Percentiles rank a stretch among this genome's conserved stretches.
Conservation (phyloP, 73 alveolate genomes). For the Tetrahymena elliotti region DNA sequence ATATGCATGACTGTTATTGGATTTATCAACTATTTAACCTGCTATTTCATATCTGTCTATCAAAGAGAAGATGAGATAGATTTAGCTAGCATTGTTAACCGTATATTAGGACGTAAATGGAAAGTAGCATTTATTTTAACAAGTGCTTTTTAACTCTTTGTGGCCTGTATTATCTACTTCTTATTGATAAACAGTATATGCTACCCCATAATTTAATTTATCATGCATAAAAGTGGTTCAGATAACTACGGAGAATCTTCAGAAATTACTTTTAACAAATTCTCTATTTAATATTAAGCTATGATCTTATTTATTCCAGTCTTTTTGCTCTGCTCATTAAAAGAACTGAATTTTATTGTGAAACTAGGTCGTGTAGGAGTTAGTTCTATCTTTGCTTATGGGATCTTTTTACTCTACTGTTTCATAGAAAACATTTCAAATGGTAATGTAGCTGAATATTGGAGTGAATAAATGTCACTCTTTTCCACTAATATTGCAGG, state of each 20-base stretch:
- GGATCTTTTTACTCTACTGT: background rate
- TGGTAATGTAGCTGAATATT: background rate
- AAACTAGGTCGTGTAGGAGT: background rate
- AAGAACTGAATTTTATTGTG: background rate
- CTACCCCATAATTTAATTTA: background rate
- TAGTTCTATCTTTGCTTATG: background rate
- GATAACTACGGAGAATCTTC: background rate
- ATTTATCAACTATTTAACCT: background rate
- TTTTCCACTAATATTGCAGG: background rate
- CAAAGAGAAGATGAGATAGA: background rate
- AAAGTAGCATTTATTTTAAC: background rate
- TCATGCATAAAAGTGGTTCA: background rate
- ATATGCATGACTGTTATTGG: background rate
- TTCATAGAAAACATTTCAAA: background rate
- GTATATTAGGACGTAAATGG: background rate
- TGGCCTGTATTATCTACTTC: background rate
- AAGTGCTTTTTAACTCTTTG: background rate
- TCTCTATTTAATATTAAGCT: background rate
- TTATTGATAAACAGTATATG: background rate
- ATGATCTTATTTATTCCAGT: background rate
- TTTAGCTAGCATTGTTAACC: background rate
- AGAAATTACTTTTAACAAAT: background rate
- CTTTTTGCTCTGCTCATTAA: background rate
- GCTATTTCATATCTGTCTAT: background rate
- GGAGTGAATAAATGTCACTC: background rate